Conservation (phyloP, 768 basidiomycete genomes). For the Lyophyllum decastes region DNA sequence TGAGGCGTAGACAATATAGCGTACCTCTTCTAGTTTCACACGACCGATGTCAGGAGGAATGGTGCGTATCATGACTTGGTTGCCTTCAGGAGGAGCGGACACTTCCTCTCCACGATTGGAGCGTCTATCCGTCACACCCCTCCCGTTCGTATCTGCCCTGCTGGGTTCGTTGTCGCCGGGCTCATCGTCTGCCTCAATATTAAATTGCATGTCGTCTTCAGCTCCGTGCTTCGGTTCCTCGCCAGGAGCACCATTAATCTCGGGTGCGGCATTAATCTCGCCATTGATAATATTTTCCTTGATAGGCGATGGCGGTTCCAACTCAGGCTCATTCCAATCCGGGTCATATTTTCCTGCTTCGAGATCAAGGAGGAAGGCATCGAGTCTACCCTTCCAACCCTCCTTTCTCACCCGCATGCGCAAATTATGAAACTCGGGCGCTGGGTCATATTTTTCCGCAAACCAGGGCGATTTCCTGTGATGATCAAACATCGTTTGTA, state of each 20-base stretch:
- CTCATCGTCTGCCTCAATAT: slow-evolving; percentile 74
- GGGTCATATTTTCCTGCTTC: slow-evolving; percentile 87
- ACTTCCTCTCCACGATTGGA: slow-evolving; percentile 71
- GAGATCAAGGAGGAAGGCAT: slow-evolving; percentile 76
- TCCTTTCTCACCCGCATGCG: slow-evolving; percentile 80
- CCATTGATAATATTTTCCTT: slow-evolving; percentile 55
- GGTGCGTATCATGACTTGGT: slow-evolving; percentile 93
- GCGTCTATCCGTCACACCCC: slow-evolving; percentile 43
- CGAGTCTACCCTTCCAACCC: slow-evolving; percentile 78
- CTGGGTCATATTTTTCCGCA: slow-evolving; percentile 90
- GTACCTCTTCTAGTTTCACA: slow-evolving; percentile 85
- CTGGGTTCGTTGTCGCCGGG: slow-evolving; percentile 56
- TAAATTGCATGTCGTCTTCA: slow-evolving; percentile 79
- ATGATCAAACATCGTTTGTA: slow-evolving; percentile 94
- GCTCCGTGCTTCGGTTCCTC: slow-evolving; percentile 58
- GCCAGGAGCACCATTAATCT: slow-evolving; percentile 39
- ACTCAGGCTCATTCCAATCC: slow-evolving; percentile 63
- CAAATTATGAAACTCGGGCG: slow-evolving; percentile 66
- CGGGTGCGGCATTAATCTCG: slow-evolving; percentile 32
- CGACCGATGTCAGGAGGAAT: slow-evolving; percentile 93
- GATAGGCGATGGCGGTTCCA: slow-evolving; percentile 47
- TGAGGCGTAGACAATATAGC: slow-evolving; percentile 22
- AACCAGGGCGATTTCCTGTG: slow-evolving; percentile 98
- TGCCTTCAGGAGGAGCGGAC: slow-evolving; percentile 73
- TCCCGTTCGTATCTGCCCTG: slow-evolving; percentile 62